Evolutionary conservation across 495 filamentous ascomycete species (phyloP), one percentile per base, ranked within the genome.

Genomic region (Penicillium chermesinum): DNA sequence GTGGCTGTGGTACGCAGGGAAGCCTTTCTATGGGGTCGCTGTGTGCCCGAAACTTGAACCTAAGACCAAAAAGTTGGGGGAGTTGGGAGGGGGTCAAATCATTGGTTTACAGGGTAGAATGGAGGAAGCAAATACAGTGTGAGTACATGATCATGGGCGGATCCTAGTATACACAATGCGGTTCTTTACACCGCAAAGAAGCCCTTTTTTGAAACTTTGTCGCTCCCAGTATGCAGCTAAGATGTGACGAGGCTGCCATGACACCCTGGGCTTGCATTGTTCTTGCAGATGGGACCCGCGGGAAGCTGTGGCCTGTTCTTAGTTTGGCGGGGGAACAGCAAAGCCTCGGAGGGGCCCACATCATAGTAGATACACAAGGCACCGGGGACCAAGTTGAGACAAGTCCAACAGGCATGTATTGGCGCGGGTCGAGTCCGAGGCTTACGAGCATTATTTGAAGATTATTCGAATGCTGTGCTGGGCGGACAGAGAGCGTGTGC

Each of bases 191-290:
- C 25, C 25, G 25, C 32, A 20, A 16, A 19, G 17, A 40, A 17
- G 10, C 3, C 20, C 20, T 19, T 40, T 38, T 38, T 12, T 13
- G 15, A 7, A 19, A 19, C 38, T 40, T 12, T 40, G 14, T 19
- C 17, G 18, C 12, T n/a, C n/a, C n/a, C 22, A 10, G 35, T 17
- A 16, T 47, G 34, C 35, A 32, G 22, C 41, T 44, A 50, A 40
- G 40, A 45, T 44, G 48, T 51, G 48, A 51, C 27, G 19, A 18
- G 25, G 17, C 20, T 41, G 41, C 41, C 44, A 35, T 44, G 48
- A 50, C 48, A 50, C 35, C 18, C 37, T 25, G 12, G 18, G 16
- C 33, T 12, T 38, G 15, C 6, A 33, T 41, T 50, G n/a, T 27
- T 21, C 16, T 19, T 50, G 47, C 47, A 50, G 25, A 25, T 2